These are phyloP conservation scores for Pseudogymnoascus sp. DNA, from an alignment of 2,329 filamentous ascomycete species.

Conservation along the genomic window DNA sequence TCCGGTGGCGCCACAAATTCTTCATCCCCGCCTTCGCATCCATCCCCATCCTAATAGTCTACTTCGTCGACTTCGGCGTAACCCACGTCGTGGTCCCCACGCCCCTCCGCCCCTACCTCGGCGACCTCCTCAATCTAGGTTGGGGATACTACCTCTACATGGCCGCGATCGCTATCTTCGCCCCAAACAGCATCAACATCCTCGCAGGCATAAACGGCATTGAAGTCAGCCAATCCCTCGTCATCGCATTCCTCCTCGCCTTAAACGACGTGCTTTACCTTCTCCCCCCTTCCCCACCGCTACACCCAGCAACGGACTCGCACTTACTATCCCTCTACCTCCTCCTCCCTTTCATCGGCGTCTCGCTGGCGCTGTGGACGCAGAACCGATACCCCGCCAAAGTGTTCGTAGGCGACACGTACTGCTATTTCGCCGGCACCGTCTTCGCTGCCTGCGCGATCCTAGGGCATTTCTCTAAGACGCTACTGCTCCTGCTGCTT, in stretches of 20 bases:
- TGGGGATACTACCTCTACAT: conserved; percentile 92
- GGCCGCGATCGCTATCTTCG: conserved; percentile 93
- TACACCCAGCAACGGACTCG: conserved; percentile 85
- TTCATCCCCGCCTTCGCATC: conserved; percentile 92
- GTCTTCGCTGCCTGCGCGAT: conserved; percentile 97
- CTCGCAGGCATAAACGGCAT: conserved; percentile 99
- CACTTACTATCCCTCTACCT: conserved; percentile 96
- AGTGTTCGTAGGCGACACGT: conserved; percentile 96
- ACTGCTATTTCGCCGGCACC: conserved; percentile 99
- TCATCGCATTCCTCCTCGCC: conserved; percentile 75
- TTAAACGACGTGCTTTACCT: conserved; percentile 88
- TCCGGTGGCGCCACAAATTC: conserved; percentile 97
- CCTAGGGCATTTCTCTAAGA: conserved; percentile 96
- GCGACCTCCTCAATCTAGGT: conserved; percentile 70
- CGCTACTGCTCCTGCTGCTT: conserved; percentile 78
- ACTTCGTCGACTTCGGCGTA: conserved; percentile 97
- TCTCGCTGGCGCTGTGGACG: conserved; percentile 73
- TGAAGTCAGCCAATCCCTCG: conserved; percentile 87
- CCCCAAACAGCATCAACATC: conserved; percentile 98
- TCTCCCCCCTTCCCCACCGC: conserved; percentile 60
- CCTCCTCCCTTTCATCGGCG: conserved; percentile 86
- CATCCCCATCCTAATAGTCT: conserved; percentile 89
- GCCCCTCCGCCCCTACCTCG: conserved; percentile 74
- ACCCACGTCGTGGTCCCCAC: conserved; percentile 90
- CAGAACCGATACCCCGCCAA: conserved; percentile 96